Evolutionary conservation across 208 protist species (phyloP).

Genomic region (Jaenimonas drosophilae): DNA sequence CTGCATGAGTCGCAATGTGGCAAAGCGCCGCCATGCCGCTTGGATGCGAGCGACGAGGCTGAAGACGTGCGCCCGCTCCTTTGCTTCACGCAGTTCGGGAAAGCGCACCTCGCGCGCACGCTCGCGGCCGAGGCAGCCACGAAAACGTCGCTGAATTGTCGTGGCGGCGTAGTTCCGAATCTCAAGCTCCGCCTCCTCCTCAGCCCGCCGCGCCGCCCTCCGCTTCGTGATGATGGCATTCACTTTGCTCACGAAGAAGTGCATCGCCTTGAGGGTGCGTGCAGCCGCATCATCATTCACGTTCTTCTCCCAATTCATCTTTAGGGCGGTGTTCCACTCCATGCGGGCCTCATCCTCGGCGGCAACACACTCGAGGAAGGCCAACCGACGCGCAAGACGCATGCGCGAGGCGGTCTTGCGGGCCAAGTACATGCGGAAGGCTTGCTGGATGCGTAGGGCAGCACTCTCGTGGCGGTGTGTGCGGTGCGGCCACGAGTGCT

Average conservation of each 20-base stretch:
- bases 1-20: slow-evolving; percentile 3
- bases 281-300: slow-evolving; percentile 5
- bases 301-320: slow-evolving; percentile 10
- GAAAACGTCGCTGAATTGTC: slow-evolving; percentile 18
- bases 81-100: slow-evolving; percentile 22
- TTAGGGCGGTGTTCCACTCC: slow-evolving; percentile 43
- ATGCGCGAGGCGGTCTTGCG: slow-evolving; percentile 12
- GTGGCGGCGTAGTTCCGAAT: slow-evolving; percentile 21
- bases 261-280: slow-evolving; percentile 12
- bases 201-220: slow-evolving; percentile 20
- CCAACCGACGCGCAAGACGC: slow-evolving; percentile 32
- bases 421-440: slow-evolving; percentile 52
- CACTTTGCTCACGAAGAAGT: slow-evolving; percentile 48
- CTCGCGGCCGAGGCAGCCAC: slow-evolving; percentile 13
- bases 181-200: slow-evolving; percentile 10
- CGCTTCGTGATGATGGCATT: slow-evolving; percentile 35
- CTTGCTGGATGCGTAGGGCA: slow-evolving; percentile 66
- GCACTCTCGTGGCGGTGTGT: slow-evolving; percentile 79
- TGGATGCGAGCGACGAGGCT: slow-evolving; percentile 7
- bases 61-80: neutral
- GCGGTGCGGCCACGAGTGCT: slow-evolving; percentile 43
- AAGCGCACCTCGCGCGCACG: slow-evolving; percentile 13
- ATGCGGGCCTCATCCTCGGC: slow-evolving; percentile 26
- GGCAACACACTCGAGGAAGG: slow-evolving; percentile 21
- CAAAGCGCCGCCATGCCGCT: slow-evolving; percentile 13